Percentiles rank a stretch among this genome's conserved stretches.
Conservation (phyloP, 2,329 filamentous ascomycete species). For the Bipolaris sorokiniana region DNA sequence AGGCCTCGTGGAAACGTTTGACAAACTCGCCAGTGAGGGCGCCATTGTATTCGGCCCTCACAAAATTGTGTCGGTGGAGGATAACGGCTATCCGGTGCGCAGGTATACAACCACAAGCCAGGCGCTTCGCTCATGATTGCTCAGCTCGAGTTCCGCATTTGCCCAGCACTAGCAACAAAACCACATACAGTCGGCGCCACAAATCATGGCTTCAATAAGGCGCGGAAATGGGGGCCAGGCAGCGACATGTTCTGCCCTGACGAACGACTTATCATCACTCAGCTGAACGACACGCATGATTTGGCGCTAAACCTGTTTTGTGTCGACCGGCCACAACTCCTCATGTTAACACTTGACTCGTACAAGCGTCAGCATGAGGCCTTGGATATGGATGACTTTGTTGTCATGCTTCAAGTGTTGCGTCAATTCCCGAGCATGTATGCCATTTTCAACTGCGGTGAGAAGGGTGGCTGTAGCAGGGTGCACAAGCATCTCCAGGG, state of each 20-base stretch:
- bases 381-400: conserved; percentile 51
- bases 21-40: conserved; percentile 33
- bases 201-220: conserved; percentile 23
- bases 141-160: conserved; percentile 45
- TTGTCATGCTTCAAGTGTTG: conserved; percentile 48
- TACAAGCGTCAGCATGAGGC: conserved; percentile 55
- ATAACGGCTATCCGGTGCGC: conserved; percentile 38
- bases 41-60: conserved; percentile 35
- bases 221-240: conserved; percentile 40
- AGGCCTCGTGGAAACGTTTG: conserved; percentile 27
- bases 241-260: conserved; percentile 54
- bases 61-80: conserved; percentile 25
- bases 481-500: conserved; percentile 60
- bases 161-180: conserved; percentile 37
- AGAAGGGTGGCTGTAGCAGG: conserved; percentile 54
- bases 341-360: conserved; percentile 57
- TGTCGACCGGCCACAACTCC: conserved; percentile 56
- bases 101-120: neutral
- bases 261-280: conserved; percentile 51
- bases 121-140: conserved; percentile 2
- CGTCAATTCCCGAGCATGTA: conserved; percentile 41
- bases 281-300: conserved; percentile 53
- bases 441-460: conserved; percentile 57
- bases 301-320: conserved; percentile 59
- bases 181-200: conserved; percentile 36